phyloP scores from a whole-genome alignment of 2,329 filamentous ascomycete genomes.

The Fusarium nelsonii region DNA sequence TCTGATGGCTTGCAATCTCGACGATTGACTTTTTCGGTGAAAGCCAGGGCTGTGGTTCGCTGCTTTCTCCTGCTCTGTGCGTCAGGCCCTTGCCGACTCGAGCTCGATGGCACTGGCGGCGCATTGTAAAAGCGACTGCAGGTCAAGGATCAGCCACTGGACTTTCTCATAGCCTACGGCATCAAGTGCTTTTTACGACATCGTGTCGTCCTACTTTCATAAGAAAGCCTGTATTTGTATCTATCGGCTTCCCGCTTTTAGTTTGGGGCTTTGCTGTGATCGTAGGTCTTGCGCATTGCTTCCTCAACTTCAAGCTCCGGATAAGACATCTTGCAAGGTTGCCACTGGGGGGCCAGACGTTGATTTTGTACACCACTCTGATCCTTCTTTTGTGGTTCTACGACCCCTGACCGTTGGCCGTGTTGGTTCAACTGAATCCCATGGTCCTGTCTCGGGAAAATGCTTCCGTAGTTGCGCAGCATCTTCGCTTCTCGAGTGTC shows the following conservation, averaged over 20 bases:
- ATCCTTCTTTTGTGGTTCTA: conserved; percentile 6
- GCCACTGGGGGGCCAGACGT: conserved; percentile 23
- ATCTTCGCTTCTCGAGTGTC: conserved; percentile 3
- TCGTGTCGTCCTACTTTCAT: conserved; percentile 19
- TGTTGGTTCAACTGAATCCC: conserved; percentile 29
- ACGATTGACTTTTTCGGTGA: conserved; percentile 54
- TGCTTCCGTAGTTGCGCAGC: conserved; percentile 26
- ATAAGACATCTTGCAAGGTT: conserved; percentile 16
- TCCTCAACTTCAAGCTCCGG: conserved; percentile 4
- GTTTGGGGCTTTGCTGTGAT: conserved; percentile 2
- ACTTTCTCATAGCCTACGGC: conserved; percentile 22
- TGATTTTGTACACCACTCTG: not conserved
- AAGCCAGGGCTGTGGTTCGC: conserved; percentile 52
- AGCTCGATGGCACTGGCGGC: conserved; percentile 28
- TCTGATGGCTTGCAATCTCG: conserved; percentile 48
- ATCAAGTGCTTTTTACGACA: conserved; percentile 27
- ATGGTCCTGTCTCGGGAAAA: conserved; percentile 19
- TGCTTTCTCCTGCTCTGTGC: conserved; percentile 41
- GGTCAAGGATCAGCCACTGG: conserved; percentile 28
- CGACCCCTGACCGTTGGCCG: conserved; percentile 14
- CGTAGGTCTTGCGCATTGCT: conserved; percentile 15
- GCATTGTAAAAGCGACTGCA: conserved; percentile 31
- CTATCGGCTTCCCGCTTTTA: conserved; percentile 18
- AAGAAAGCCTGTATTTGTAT: conserved; percentile 12
- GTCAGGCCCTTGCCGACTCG: conserved; percentile 30